Evolutionary conservation across 2,329 filamentous ascomycete species (phyloP).

Genomic region (Arthroderma sp.): DNA sequence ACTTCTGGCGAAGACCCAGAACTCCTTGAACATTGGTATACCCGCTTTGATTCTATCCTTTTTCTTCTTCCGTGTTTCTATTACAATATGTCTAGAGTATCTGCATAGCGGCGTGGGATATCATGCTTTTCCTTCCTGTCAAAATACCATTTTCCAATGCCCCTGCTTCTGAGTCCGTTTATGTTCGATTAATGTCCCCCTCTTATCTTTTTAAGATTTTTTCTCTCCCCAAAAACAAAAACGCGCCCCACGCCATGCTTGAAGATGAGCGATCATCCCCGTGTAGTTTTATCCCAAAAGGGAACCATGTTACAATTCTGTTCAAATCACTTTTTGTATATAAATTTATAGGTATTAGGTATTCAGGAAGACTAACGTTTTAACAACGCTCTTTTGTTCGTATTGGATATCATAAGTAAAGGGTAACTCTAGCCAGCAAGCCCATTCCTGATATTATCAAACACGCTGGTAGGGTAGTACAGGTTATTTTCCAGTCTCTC

Average conservation of each 20-base stretch:
- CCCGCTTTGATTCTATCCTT: background rate
- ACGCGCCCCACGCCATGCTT: too few relatives aligned
- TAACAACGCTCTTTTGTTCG: too few relatives aligned
- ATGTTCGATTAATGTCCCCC: background rate
- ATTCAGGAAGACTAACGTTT: too few relatives aligned
- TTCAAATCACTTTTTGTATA: too few relatives aligned
- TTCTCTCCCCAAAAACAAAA: background rate
- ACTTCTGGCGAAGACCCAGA: conserved; percentile 56
- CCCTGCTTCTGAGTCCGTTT: background rate
- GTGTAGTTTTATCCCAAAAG: too few relatives aligned
- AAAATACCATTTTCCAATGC: too few relatives aligned
- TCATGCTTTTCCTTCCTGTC: background rate
- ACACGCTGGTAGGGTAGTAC: conserved; percentile 7
- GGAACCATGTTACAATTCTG: too few relatives aligned
- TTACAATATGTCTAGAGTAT: background rate
- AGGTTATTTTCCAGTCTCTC: conserved; percentile 7
- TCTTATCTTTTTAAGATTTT: background rate
- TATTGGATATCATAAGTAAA: too few relatives aligned
- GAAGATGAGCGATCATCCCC: too few relatives aligned
- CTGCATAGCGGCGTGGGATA: background rate
- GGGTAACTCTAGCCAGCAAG: background rate
- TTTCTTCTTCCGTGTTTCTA: background rate
- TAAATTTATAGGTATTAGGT: too few relatives aligned
- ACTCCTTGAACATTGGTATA: conserved; percentile 3
- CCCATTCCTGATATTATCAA: conserved; percentile 8